phyloP scores from a whole-genome alignment of 2,329 filamentous ascomycete species.

The Fusarium bulbicola region DNA sequence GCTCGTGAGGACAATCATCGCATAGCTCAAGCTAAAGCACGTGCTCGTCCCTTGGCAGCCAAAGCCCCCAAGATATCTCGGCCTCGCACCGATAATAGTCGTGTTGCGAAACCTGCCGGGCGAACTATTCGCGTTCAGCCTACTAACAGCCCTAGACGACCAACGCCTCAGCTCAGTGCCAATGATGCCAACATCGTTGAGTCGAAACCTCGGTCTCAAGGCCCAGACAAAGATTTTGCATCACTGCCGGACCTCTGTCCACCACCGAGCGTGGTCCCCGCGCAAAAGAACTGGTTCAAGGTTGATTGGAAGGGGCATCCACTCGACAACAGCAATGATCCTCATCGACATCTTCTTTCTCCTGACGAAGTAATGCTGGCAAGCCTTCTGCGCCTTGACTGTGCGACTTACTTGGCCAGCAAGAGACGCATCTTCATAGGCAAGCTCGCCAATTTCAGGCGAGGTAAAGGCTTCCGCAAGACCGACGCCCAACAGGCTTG shows the following conservation, averaged over 20 bases:
- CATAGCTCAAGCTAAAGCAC: constrained; percentile 47
- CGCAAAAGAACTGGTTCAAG: constrained; percentile 76
- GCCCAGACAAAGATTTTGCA: constrained; percentile 82
- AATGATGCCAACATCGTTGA: constrained; percentile 62
- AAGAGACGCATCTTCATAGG: constrained; percentile 91
- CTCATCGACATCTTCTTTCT: constrained; percentile 75
- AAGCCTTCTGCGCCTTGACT: constrained; percentile 81
- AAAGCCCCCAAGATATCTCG: constrained; percentile 48
- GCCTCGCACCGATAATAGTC: constrained; percentile 48
- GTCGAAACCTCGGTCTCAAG: constrained; percentile 60
- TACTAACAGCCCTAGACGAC: constrained; percentile 36
- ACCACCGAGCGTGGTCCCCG: constrained; percentile 70
- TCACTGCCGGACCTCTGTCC: constrained; percentile 76
- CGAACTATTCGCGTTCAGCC: constrained; percentile 49
- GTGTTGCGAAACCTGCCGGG: constrained; percentile 50
- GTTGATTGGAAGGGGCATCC: constrained; percentile 87
- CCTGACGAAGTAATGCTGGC: constrained; percentile 81
- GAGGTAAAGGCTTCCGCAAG: constrained; percentile 88
- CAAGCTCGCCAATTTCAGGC: constrained; percentile 72
- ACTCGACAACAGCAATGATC: constrained; percentile 78
- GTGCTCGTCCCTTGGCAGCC: constrained; percentile 53
- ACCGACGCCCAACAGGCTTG: constrained; percentile 96
- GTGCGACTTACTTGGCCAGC: constrained; percentile 88
- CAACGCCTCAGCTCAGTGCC: constrained; percentile 51
- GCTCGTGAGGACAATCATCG: constrained; percentile 58